Percentiles rank a stretch among this genome's conserved stretches.
Evolutionary conservation across 2,329 filamentous ascomycete species (phyloP).

Genomic region (Fusarium tanahbumbuense): DNA sequence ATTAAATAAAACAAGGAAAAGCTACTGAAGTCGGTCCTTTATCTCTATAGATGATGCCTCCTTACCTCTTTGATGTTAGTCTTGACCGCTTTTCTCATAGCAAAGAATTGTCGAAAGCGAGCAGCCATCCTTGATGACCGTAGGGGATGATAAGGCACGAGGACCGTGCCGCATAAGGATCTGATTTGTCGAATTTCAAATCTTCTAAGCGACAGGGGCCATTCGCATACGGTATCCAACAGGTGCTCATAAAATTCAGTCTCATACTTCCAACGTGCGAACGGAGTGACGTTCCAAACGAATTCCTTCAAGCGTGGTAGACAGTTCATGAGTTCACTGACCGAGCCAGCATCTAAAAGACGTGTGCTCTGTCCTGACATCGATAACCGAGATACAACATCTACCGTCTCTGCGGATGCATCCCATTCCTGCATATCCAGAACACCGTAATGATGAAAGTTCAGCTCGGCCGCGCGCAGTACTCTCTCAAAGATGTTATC

Average conservation of each 20-base stretch:
- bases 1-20: conserved; percentile 51
- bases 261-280: neutral
- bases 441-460: neutral
- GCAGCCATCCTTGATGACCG: neutral
- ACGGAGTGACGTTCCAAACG: neutral
- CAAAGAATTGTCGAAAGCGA: neutral
- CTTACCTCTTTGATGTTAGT: neutral
- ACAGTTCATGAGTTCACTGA: neutral
- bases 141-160: neutral
- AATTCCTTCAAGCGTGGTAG: neutral
- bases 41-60: neutral
- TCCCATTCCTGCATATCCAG: neutral
- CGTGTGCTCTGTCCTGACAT: neutral
- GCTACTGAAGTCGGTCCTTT: neutral
- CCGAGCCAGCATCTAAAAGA: neutral
- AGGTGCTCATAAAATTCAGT: neutral
- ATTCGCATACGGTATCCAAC: neutral
- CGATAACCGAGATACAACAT: neutral
- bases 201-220: neutral
- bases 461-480: neutral
- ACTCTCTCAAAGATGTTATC: neutral
- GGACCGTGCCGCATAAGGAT: neutral
- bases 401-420: neutral
- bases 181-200: neutral
- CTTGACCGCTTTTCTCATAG: neutral